Evolutionary conservation across 176 grass and related monocot species (phyloP).

Genomic region (Hsuehochloa calcarea): DNA sequence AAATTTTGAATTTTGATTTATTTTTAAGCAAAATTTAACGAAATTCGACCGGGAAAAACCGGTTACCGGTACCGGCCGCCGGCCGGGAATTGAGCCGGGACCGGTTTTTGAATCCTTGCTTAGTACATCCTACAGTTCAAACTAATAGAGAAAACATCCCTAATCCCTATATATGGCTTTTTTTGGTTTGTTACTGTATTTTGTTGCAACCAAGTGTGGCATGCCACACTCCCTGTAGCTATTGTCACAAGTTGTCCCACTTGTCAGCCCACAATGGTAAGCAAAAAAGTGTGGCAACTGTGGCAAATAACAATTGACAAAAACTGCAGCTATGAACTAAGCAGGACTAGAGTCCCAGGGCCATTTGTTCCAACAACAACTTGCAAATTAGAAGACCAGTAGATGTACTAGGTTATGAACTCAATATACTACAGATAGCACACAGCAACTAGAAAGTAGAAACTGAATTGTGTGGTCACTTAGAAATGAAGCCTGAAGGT

Average conservation of each 20-base stretch:
- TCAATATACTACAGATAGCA: not conserved
- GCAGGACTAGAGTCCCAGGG: not conserved
- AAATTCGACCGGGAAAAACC: no score
- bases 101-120: no score
- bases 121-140: not conserved
- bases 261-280: not conserved
- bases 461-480: not conserved
- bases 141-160: not conserved
- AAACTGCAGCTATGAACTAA: not conserved
- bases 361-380: constrained; percentile 30
- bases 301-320: not conserved
- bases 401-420: not conserved
- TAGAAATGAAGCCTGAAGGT: not conserved
- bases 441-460: not conserved
- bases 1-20: no score
- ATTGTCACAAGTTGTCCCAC: not conserved
- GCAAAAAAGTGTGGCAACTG: not conserved
- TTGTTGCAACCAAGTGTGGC: not conserved
- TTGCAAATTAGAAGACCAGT: not conserved
- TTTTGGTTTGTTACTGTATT: not conserved
- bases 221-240: not conserved
- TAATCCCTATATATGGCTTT: not conserved
- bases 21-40: no score
- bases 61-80: no score
- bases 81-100: no score